Percentiles rank a stretch among this genome's conserved stretches.
These are phyloP conservation scores for Pseudogymnoascus sp. DNA, from an alignment of 2,329 filamentous ascomycete genomes.

Conservation along the genomic window DNA sequence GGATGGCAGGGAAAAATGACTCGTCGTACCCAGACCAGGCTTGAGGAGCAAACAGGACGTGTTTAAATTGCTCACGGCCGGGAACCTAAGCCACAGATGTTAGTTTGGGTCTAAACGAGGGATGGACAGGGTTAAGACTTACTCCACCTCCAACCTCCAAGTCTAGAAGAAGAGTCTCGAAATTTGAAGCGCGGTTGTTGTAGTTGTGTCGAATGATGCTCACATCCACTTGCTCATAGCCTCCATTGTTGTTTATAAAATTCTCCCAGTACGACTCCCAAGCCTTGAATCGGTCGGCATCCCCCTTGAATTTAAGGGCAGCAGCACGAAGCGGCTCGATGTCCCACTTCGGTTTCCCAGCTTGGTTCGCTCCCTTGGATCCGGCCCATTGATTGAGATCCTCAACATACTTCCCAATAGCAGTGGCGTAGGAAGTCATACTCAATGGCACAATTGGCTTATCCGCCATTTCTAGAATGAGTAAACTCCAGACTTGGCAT, in stretches of 20 bases:
- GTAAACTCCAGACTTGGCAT: slow-evolving; percentile 69
- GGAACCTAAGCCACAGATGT: slow-evolving; percentile 51
- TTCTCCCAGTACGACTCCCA: slow-evolving; percentile 76
- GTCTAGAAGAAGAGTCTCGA: slow-evolving; percentile 80
- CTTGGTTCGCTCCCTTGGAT: slow-evolving; percentile 47
- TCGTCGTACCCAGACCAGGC: slow-evolving; percentile 64
- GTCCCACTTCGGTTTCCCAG: slow-evolving; percentile 30
- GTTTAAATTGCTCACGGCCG: slow-evolving; percentile 87
- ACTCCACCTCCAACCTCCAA: slow-evolving; percentile 64
- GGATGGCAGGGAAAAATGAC: slow-evolving; percentile 72
- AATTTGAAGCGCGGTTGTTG: slow-evolving; percentile 70
- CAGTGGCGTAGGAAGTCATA: slow-evolving; percentile 62
- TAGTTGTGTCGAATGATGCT: slow-evolving; percentile 63
- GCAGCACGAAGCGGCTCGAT: slow-evolving; percentile 54
- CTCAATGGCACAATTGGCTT: slow-evolving; percentile 77
- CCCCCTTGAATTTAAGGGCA: slow-evolving; percentile 49
- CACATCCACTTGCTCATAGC: slow-evolving; percentile 51
- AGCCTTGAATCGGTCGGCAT: slow-evolving; percentile 58
- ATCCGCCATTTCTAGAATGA: slow-evolving; percentile 81
- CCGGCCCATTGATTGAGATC: slow-evolving; percentile 60
- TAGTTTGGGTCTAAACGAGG: slow-evolving; percentile 4
- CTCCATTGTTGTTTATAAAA: slow-evolving; percentile 60
- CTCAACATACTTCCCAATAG: slow-evolving; percentile 56
- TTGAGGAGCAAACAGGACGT: slow-evolving; percentile 80
- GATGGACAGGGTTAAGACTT: slow-evolving; percentile 37